Evolutionary conservation across 345 rosid genomes (phyloP).

Genomic region (Melaleuca quinquenervia): DNA sequence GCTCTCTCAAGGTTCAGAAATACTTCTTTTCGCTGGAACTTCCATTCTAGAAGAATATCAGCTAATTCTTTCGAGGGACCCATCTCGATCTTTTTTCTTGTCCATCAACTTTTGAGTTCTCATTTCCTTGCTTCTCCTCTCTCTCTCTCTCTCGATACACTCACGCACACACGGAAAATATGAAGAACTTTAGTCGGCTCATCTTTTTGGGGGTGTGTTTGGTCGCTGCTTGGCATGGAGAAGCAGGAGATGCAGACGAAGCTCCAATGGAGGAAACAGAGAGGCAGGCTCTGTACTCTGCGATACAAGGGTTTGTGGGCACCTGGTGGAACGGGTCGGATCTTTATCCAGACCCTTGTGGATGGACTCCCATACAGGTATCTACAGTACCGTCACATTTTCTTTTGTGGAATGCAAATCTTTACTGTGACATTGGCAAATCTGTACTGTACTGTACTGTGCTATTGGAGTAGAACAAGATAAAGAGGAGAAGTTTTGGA

Average conservation of each 20-base stretch:
- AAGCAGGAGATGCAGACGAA: constrained; percentile 24
- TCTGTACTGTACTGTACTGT: background rate
- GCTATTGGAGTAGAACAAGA: background rate
- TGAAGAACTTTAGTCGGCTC: background rate
- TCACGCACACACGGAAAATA: background rate
- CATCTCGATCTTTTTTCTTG: background rate
- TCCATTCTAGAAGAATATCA: background rate
- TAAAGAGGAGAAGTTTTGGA: background rate
- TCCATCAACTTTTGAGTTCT: background rate
- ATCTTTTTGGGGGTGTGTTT: constrained; percentile 1
- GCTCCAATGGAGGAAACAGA: constrained; percentile 77
- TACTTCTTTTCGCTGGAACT: background rate
- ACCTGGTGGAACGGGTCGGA: constrained; percentile 84
- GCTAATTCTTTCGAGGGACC: constrained; percentile 12
- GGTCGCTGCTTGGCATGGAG: constrained; percentile 6
- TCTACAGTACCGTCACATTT: background rate
- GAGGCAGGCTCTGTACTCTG: constrained; percentile 52
- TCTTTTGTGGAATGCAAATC: background rate
- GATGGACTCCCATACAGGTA: constrained; percentile 97
- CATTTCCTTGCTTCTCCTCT: background rate
- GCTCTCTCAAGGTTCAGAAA: background rate
- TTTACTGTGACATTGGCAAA: background rate
- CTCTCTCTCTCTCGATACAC: background rate
- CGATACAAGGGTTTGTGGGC: constrained; percentile 84
- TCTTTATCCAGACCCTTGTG: constrained; percentile 96